Evolutionary conservation across 2,329 filamentous ascomycete genomes (phyloP), one percentile per base, ranked within the genome.

Genomic region (Alternaria solani): DNA sequence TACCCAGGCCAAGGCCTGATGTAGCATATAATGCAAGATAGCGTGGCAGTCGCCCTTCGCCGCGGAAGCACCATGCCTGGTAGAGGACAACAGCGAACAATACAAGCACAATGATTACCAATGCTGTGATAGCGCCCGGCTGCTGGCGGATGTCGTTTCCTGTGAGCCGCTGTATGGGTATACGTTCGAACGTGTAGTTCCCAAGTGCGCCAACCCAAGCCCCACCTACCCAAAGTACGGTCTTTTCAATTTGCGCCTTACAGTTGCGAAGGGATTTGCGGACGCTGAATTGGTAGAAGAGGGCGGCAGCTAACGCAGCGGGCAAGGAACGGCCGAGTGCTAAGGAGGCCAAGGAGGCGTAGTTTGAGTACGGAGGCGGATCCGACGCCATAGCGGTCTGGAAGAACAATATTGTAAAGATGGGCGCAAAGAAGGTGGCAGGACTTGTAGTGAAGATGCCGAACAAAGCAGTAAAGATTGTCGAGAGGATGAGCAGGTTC

Each of bases 11-110:
- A 2, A 89, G 90, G 7, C 97, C 81, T 57, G 97, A 86, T 3
- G 90, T 80, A 18, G 83, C 85, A 76, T 97, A 97, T 14, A 97
- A 83, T 66, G 87, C 88, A 8, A 97, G 85, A 72, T 93, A 94
- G 44, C 86, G 86, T 36, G 90, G 85, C 66, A 98, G 86, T 5
- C 75, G 67, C 12, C 75, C 73, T 62, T 79, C 75, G 36, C 56
- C 61, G 25, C 76, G 63, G 59, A 79, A 72, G 51, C 70, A 74
- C 69, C 70, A 75, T 9, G 69, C 68, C 67, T 79, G 77, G 42
- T 71, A 74, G 3, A 77, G 41, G 2, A 70, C 72, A 18, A 76
- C 58, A 7, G 55, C 59, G 18, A 73, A 55, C 7, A 79, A 41
- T 2, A 74, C 53, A 7, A 77, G 51, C 5, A 79, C 57, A 34